Conservation (phyloP, 371 early-diverging fungal genomes). For the Lichtheimia corymbifera region DNA sequence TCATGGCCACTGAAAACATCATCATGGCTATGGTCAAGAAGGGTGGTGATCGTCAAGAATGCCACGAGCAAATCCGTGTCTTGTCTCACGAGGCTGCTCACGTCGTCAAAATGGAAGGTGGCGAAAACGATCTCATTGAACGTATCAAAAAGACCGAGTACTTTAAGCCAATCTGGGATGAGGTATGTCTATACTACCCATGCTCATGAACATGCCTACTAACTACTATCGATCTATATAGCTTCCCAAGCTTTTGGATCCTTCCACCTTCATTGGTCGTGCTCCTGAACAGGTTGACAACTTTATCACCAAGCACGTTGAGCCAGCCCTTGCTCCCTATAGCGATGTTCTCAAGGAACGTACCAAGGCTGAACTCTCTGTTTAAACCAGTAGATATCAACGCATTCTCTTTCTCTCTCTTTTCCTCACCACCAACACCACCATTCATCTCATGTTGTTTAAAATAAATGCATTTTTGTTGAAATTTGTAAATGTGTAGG, state of each 20-base stretch:
- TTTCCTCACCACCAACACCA: not conserved
- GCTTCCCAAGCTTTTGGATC: conserved; percentile 83
- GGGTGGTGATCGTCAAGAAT: conserved; percentile 95
- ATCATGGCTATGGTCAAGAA: conserved; percentile 98
- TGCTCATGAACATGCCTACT: not conserved
- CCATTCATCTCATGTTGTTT: not conserved
- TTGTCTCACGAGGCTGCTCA: conserved; percentile 91
- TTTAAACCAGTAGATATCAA: conserved; percentile 35
- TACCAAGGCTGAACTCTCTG: conserved; percentile 62
- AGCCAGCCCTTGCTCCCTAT: conserved; percentile 85
- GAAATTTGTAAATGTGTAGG: no score
- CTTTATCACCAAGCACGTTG: conserved; percentile 83
- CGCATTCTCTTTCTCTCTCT: not conserved
- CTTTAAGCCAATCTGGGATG: conserved; percentile 84
- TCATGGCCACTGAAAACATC: conserved; percentile 99
- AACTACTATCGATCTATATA: conserved; percentile 14
- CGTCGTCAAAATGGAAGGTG: conserved; percentile 91
- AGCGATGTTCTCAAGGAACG: conserved; percentile 51
- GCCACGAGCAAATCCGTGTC: conserved; percentile 97
- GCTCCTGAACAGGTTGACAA: conserved; percentile 93
- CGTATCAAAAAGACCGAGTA: conserved; percentile 81
- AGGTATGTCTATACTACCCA: conserved; percentile 24
- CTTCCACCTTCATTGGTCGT: conserved; percentile 92
- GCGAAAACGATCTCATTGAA: conserved; percentile 94
- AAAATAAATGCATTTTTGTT: not conserved